Percentiles rank a stretch among this genome's conserved stretches.
These are phyloP conservation scores for Malus fusca DNA, from an alignment of 306 rosid species.

Conservation along the genomic window DNA sequence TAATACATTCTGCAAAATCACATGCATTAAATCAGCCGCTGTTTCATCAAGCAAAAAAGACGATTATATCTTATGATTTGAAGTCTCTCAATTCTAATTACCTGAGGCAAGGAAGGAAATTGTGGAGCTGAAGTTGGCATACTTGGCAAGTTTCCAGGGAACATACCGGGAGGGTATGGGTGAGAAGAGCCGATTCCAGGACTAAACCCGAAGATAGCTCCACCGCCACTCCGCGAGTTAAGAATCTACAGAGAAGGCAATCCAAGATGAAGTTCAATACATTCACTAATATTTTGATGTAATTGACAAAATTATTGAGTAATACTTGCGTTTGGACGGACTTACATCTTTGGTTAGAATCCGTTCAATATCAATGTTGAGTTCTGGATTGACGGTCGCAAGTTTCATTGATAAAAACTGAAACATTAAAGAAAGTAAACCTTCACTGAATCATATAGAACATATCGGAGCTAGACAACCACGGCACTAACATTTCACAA, in stretches of 20 bases:
- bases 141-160: slow-evolving; percentile 54
- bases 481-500: background rate
- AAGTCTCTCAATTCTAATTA: slow-evolving; percentile 18
- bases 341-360: slow-evolving; percentile 92
- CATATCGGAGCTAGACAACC: background rate
- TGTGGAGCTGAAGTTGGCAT: slow-evolving; percentile 50
- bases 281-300: background rate
- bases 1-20: slow-evolving; percentile 47
- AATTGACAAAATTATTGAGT: background rate
- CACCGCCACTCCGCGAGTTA: slow-evolving; percentile 49
- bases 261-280: slow-evolving; percentile 6
- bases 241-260: slow-evolving; percentile 46
- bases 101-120: slow-evolving; percentile 74
- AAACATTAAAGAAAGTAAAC: slow-evolving; percentile 9
- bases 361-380: slow-evolving; percentile 72
- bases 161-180: slow-evolving; percentile 43
- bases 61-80: background rate
- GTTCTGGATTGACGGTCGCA: slow-evolving; percentile 90
- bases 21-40: background rate
- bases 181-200: slow-evolving; percentile 57
- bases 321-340: background rate
- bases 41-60: slow-evolving; percentile 9
- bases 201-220: slow-evolving; percentile 46
- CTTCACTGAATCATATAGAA: slow-evolving; percentile 6
- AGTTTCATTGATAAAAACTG: slow-evolving; percentile 99